phyloP scores from a whole-genome alignment of 441 rosid genomes.

The Croton laevigatus region DNA sequence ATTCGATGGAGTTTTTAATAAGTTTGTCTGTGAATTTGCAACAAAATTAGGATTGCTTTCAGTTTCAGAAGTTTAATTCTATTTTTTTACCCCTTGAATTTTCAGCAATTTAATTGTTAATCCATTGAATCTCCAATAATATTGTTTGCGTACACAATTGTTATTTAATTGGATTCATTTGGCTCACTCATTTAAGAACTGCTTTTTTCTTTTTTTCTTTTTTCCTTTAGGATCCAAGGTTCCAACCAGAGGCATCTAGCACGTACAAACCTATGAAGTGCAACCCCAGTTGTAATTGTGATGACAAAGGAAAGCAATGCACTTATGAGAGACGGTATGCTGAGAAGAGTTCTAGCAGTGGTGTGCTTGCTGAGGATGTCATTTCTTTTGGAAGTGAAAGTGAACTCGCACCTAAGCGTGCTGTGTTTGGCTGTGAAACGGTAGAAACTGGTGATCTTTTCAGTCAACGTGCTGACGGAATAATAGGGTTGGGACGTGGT shows the following conservation, averaged over 20 bases:
- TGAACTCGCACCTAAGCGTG: slow-evolving; percentile 65
- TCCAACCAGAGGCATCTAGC: slow-evolving; percentile 71
- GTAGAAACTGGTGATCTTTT: slow-evolving; percentile 88
- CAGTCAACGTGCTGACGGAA: slow-evolving; percentile 91
- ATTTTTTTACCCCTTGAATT: not conserved
- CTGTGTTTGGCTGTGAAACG: slow-evolving; percentile 87
- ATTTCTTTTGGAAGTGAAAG: slow-evolving; percentile 82
- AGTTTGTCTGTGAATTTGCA: not conserved
- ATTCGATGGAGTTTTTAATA: not conserved
- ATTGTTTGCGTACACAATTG: not conserved
- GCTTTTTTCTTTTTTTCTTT: not conserved
- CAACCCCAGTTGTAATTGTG: slow-evolving; percentile 74
- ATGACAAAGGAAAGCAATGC: slow-evolving; percentile 56
- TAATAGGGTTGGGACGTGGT: slow-evolving; percentile 90
- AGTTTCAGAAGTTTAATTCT: not conserved
- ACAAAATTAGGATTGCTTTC: not conserved
- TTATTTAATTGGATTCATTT: not conserved
- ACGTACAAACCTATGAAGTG: slow-evolving; percentile 73
- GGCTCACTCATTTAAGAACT: not conserved
- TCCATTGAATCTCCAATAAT: not conserved
- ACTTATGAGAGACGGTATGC: slow-evolving; percentile 87
- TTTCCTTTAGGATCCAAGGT: slow-evolving; percentile 56
- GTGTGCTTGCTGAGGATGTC: slow-evolving; percentile 83
- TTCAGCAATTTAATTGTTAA: not conserved
- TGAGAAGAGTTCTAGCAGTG: slow-evolving; percentile 88